A percentile compares a stretch with the other conserved stretches of the same genome.
Evolutionary conservation across 331 rosid genomes (phyloP).

Genomic region (Telfairia occidentalis): DNA sequence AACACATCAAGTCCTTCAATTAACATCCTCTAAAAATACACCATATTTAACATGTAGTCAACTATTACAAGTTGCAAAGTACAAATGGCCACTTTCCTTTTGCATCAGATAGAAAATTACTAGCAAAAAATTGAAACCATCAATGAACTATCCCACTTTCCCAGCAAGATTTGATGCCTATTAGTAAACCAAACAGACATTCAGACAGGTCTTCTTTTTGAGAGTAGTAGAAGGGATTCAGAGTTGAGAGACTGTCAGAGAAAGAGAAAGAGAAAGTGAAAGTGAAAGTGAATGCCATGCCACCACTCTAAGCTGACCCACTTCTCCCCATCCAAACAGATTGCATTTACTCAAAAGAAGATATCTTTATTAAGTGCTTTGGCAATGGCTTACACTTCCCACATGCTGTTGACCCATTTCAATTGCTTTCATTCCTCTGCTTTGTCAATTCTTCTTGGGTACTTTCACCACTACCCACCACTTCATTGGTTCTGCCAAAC

Average conservation of each 20-base stretch:
- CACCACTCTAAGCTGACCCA: too few relatives aligned
- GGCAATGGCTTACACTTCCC: background rate
- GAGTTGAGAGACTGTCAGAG: background rate
- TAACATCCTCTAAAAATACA: too few relatives aligned
- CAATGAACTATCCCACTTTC: background rate
- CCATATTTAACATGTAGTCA: too few relatives aligned
- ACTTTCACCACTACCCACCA: background rate
- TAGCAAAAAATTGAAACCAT: too few relatives aligned
- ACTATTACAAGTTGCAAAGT: too few relatives aligned
- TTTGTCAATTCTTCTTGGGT: background rate
- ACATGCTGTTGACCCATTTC: background rate
- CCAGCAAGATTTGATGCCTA: background rate
- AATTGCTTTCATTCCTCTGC: background rate
- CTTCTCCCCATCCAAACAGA: background rate
- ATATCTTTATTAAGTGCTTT: background rate
- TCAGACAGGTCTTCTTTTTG: background rate
- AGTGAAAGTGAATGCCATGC: background rate
- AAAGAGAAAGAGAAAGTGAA: background rate
- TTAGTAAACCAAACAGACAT: background rate
- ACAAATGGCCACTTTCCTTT: too few relatives aligned
- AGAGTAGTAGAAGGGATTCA: background rate
- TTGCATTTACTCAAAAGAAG: conserved; percentile 10
- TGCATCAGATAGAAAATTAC: too few relatives aligned
- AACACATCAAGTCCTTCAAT: background rate
- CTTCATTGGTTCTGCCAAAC: too few relatives aligned